These are phyloP conservation scores for Biscutella auriculata DNA, from an alignment of 441 rosid species.

Conservation along the genomic window DNA sequence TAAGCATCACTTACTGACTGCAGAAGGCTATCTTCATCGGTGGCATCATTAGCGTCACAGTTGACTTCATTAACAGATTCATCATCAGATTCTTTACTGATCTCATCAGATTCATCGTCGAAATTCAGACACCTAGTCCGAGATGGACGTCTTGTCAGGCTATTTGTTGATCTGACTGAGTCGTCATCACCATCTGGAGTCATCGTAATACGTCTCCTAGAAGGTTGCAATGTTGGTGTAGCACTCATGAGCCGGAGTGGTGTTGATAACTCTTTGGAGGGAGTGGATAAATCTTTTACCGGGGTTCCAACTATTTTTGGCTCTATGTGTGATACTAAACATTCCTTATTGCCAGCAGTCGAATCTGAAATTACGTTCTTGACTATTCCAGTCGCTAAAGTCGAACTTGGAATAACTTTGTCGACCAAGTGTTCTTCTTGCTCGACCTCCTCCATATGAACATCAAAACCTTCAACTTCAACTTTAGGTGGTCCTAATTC, in stretches of 20 bases:
- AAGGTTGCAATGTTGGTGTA: conserved; percentile 38
- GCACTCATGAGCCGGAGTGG: conserved; percentile 44
- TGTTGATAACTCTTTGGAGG: conserved; percentile 30
- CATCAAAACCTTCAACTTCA: conserved; percentile 9
- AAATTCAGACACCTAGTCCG: conserved; percentile 59
- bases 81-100: background rate
- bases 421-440: background rate
- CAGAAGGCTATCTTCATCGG: conserved; percentile 21
- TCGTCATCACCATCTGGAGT: conserved; percentile 32
- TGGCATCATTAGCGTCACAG: too few relatives aligned
- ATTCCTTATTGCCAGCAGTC: background rate
- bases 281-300: conserved; percentile 27
- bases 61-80: too few relatives aligned
- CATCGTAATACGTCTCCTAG: conserved; percentile 50
- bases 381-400: background rate
- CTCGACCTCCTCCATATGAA: conserved; percentile 5
- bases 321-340: background rate
- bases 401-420: conserved; percentile 6
- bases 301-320: conserved; percentile 35
- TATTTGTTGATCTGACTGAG: conserved; percentile 22
- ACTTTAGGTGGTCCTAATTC: background rate
- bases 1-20: conserved; percentile 50
- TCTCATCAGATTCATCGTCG: conserved; percentile 29
- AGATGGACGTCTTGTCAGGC: conserved; percentile 40
- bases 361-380: background rate